Evolutionary conservation across 768 basidiomycete genomes (phyloP).

Genomic region (Pholiota microspora): DNA sequence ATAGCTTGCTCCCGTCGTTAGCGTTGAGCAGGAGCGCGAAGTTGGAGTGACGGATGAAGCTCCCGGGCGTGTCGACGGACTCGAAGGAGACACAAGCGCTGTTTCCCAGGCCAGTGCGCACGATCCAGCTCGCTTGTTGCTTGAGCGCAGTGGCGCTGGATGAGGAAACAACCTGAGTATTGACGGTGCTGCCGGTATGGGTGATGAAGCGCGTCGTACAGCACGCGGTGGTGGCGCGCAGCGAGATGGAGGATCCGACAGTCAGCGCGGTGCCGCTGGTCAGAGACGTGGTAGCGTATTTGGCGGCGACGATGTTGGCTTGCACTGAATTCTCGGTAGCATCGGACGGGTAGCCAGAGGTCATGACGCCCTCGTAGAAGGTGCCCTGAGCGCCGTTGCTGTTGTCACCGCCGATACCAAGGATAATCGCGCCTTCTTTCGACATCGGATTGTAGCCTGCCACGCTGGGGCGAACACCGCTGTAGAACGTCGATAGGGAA

Average conservation of each 20-base stretch:
- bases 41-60: background rate
- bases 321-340: slow-evolving; percentile 10
- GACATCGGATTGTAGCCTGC: slow-evolving; percentile 11
- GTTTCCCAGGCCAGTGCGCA: background rate
- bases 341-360: slow-evolving; percentile 10
- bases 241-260: slow-evolving; percentile 8
- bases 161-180: background rate
- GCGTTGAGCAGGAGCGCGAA: background rate
- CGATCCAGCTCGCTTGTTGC: background rate
- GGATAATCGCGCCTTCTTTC: slow-evolving; percentile 12
- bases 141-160: background rate
- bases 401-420: slow-evolving; percentile 13
- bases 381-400: slow-evolving; percentile 12
- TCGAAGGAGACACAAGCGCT: background rate
- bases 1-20: background rate
- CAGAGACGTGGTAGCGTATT: slow-evolving; percentile 10
- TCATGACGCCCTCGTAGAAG: slow-evolving; percentile 14
- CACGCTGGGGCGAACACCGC: slow-evolving; percentile 8
- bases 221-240: slow-evolving; percentile 9
- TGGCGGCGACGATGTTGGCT: slow-evolving; percentile 10
- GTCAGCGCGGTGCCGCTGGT: slow-evolving; percentile 8
- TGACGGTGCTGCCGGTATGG: background rate
- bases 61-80: background rate
- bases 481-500: slow-evolving; percentile 8
- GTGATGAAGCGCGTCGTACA: background rate